A percentile compares a stretch with the other conserved stretches of the same genome.
Conservation (phyloP, 164 flowering plant genomes). For the Vitis rotundifolia region DNA sequence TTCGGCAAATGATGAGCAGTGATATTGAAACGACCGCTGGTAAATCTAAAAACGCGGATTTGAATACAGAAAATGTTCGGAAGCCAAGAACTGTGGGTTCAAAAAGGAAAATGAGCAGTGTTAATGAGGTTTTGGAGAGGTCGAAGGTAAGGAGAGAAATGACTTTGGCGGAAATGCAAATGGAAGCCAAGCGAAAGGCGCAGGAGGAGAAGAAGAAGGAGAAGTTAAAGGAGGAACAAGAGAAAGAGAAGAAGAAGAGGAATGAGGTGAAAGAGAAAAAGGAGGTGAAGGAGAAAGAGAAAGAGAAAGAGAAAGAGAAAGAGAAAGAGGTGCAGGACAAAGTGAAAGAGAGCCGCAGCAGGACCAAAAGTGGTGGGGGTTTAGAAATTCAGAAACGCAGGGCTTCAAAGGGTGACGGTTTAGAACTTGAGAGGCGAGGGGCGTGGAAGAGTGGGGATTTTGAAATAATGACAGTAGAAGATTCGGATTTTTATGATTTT, state of each 20-base stretch:
- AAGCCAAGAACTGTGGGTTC: not conserved
- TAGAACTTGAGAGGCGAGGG: slow-evolving; percentile 7
- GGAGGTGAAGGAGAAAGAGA: slow-evolving; percentile 12
- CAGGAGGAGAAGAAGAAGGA: slow-evolving; percentile 22
- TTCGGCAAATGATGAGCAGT: slow-evolving; percentile 3
- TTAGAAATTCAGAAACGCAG: slow-evolving; percentile 8
- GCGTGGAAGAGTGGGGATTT: slow-evolving; percentile 20
- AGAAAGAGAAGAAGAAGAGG: slow-evolving; percentile 12
- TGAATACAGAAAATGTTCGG: not conserved
- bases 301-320: slow-evolving; percentile 9
- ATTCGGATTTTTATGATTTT: slow-evolving; percentile 89
- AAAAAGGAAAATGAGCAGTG: not conserved
- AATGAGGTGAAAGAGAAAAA: not conserved
- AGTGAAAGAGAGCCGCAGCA: slow-evolving; percentile 2
- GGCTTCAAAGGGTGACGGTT: slow-evolving; percentile 3
- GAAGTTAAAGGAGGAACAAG: slow-evolving; percentile 15
- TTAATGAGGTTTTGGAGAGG: slow-evolving; percentile 2
- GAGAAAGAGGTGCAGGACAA: slow-evolving; percentile 1
- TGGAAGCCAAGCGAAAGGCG: slow-evolving; percentile 30
- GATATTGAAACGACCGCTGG: not conserved
- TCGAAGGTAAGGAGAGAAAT: slow-evolving; percentile 28
- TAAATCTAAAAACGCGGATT: too few relatives aligned
- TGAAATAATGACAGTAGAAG: slow-evolving; percentile 64
- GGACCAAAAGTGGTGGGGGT: slow-evolving; percentile 15
- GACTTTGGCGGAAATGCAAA: slow-evolving; percentile 76